Base-by-base conservation (phyloP, 2,329 filamentous ascomycete genomes). In the Alternaria brassicicola region DNA sequence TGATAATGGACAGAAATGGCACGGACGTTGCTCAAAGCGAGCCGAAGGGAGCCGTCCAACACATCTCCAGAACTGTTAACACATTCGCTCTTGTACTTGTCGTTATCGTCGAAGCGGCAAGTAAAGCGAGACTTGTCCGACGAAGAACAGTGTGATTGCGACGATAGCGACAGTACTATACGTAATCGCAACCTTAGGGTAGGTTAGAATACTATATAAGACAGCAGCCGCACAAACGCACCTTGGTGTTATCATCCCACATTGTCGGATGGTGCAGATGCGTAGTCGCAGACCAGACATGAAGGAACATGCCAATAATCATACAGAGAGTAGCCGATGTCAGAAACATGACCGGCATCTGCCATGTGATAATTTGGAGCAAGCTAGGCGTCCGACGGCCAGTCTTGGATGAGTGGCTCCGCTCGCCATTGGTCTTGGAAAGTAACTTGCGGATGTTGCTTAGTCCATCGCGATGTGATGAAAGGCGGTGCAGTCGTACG, bases 401-500 rank as follows among this genome's bases (percentile, higher is more conserved):
- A 6, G 65, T 61, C 47, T 68, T 68, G 21, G 54, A 49, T 10
- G 61, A 63, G 15, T 55, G 61, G 19, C 51, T 62, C 6, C 61
- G 63, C 41, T 65, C 65, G 35, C 60, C 68, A 6, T 71, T 67
- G 0, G 61, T 64, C 49, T 72, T 72, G 6, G 65, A 56, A n/a
- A 79, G 65, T 13, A 78, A 65, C 8, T 62, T 65, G 8, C 79
- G 69, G 43, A 81, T 78, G 6, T 74, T 69, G 7, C 57, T 41
- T 4, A 74, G 62, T 0, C 77, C 78, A 57, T 80, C 76, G 7
- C 74, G 71, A 59, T 81, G 79, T 3, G 75, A 73, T 12, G 78
- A 78, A 6, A 81, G 64, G 1, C 79, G 76, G 63, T 80, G 79
- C 4, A 81, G 68, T 5, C 79, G 76, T 8, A 81, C 76, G 3